A percentile compares a stretch with the other conserved stretches of the same genome.
phyloP scores from a whole-genome alignment of 495 filamentous ascomycete species.

The Diplogelasinospora grovesii region DNA sequence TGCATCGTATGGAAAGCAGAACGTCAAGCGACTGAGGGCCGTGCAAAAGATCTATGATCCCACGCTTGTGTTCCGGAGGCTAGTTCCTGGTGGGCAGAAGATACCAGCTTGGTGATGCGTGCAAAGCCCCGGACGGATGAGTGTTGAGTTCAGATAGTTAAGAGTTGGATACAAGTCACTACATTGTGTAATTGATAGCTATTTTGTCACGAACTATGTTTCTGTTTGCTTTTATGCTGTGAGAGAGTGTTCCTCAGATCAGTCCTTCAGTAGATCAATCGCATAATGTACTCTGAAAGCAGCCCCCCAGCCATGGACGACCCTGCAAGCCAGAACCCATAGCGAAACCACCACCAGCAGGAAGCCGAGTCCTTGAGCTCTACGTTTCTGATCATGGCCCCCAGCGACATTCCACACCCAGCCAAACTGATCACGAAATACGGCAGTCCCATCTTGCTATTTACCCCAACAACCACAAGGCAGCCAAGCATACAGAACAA shows the following conservation, averaged over 20 bases:
- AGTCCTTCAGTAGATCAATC: too few species aligned
- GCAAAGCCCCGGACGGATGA: too few species aligned
- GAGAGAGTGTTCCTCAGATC: too few species aligned
- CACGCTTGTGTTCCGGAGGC: not conserved
- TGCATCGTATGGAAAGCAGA: not conserved
- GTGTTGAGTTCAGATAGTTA: too few species aligned
- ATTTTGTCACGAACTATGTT: too few species aligned
- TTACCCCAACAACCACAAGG: conserved; percentile 17
- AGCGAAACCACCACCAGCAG: conserved; percentile 37
- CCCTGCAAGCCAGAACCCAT: conserved; percentile 31
- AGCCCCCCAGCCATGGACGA: conserved; percentile 25
- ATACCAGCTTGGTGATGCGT: too few species aligned
- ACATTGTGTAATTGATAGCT: too few species aligned
- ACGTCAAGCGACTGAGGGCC: not conserved
- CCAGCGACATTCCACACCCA: conserved; percentile 24
- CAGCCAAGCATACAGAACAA: conserved; percentile 20
- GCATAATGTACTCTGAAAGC: conserved; percentile 21
- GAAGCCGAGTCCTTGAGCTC: conserved; percentile 28
- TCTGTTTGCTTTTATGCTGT: too few species aligned
- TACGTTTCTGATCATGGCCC: conserved; percentile 31
- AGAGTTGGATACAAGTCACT: too few species aligned
- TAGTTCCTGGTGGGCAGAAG: not conserved
- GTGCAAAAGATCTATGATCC: not conserved
- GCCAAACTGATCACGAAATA: conserved; percentile 24
- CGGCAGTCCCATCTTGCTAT: conserved; percentile 16